Base-by-base conservation (phyloP, 345 rosid genomes). In the Lepidium sativum region DNA sequence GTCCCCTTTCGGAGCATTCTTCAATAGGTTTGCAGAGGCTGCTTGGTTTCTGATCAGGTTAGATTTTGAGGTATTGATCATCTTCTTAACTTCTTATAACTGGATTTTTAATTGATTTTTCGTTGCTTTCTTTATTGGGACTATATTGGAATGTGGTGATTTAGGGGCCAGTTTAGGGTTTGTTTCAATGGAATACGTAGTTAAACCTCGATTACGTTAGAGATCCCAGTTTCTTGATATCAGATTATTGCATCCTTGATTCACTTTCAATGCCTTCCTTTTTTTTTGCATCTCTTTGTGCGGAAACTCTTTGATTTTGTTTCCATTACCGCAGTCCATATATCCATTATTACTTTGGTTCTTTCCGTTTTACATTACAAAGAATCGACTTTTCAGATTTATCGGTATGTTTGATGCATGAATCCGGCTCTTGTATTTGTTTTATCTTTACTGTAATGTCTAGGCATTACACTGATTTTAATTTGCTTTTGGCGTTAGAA, bases 101-200 rank as follows among this genome's bases (percentile, higher is more conserved):
- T 29, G 59, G n/a, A 6, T 20, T 29, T 8, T 48, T 16, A 17
- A 11, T 37, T 43, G 6, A 2, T 60, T 11, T 25, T 10, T 72
- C 61, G 0, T 27, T 12, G 56, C 43, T n/a, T 23, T 54, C 57
- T 11, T 18, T n/a, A 3, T 51, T 37, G 6, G 29, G 5, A 4
- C 4, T 23, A 59, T 72, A 51, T 51, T 34, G 29, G 56, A 44
- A 58, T 66, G 27, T 53, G 63, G 52, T 73, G 72, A 60, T 60
- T 66, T 11, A 18, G 57, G 44, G 11, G 43, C 15, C 6, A 51
- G 67, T 73, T 67, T 73, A 67, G 72, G 77, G 77, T 73, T 67
- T 58, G 43, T 11, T 66, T 35, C n/a, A 42, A 37, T 60, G 56
- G 25, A 43, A 35, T 72, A 17, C 47, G 31, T 64, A 43, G 50